Percentiles rank a stretch among this genome's conserved stretches.
Evolutionary conservation across 345 rosid species (phyloP).

Genomic region (Trapa incisa): DNA sequence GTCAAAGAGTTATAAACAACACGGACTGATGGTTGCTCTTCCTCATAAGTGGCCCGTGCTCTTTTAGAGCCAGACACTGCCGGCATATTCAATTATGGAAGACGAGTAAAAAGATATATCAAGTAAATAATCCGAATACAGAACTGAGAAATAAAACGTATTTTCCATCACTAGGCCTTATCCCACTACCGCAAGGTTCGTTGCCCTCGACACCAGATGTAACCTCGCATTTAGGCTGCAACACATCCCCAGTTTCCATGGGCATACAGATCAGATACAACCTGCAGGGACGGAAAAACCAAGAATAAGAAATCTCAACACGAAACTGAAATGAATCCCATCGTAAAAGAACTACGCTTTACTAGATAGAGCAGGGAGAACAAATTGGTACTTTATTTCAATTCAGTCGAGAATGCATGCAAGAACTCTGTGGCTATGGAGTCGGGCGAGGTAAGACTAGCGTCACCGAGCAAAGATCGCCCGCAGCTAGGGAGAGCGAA

Average conservation of each 20-base stretch:
- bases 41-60: conserved; percentile 34
- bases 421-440: too few relatives aligned
- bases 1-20: conserved; percentile 54
- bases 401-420: too few relatives aligned
- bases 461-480: neutral
- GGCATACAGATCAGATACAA: neutral
- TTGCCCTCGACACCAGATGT: conserved; percentile 19
- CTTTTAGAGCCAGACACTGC: conserved; percentile 64
- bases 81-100: conserved; percentile 44
- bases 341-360: neutral
- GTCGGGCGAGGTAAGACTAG: too few relatives aligned
- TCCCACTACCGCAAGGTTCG: conserved; percentile 12
- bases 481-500: neutral
- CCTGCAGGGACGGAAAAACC: neutral
- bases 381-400: too few relatives aligned
- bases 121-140: neutral
- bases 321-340: neutral
- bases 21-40: conserved; percentile 61
- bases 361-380: too few relatives aligned
- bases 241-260: conserved; percentile 43
- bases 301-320: too few relatives aligned
- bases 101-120: conserved; percentile 3
- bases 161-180: too few relatives aligned
- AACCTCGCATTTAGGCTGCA: conserved; percentile 21
- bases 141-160: neutral